phyloP scores from a whole-genome alignment of 129 eudicot species.

The Erigeron canadensis region DNA sequence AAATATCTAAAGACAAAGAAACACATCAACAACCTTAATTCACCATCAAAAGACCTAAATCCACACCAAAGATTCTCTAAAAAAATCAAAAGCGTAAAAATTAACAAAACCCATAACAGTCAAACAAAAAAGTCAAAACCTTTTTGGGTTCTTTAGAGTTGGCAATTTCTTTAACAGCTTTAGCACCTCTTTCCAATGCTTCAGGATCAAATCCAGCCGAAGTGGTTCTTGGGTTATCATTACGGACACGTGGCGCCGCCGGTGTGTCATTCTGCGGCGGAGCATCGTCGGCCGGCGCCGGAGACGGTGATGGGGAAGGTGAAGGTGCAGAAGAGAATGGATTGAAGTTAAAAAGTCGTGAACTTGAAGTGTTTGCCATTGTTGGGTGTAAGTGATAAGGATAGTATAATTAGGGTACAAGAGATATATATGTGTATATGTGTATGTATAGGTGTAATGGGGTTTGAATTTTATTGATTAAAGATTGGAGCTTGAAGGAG shows the following conservation, averaged over 20 bases:
- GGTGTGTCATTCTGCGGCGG: conserved; percentile 29
- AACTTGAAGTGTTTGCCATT: conserved; percentile 59
- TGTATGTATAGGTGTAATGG: not conserved
- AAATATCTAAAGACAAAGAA: conserved; percentile 47
- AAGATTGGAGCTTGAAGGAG: conserved; percentile 43
- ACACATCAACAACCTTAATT: not conserved
- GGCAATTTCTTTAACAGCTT: conserved; percentile 52
- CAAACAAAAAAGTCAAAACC: conserved; percentile 38
- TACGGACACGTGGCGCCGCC: conserved; percentile 44
- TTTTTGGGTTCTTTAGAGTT: conserved; percentile 59
- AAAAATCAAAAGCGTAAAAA: not conserved
- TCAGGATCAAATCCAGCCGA: conserved; percentile 94
- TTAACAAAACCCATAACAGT: conserved; percentile 7
- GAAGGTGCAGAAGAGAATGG: conserved; percentile 47
- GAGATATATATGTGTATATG: not conserved
- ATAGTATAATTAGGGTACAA: not conserved
- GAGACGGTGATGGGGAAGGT: conserved; percentile 29
- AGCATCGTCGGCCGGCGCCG: conserved; percentile 30
- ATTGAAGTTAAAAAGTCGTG: conserved; percentile 64
- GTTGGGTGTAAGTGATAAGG: not conserved
- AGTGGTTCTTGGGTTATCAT: conserved; percentile 78
- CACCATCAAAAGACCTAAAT: not conserved
- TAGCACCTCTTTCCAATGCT: conserved; percentile 80
- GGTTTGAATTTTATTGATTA: not conserved
- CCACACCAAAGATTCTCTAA: not conserved